A percentile compares a stretch with the other conserved stretches of the same genome.
phyloP scores from a whole-genome alignment of 495 filamentous ascomycete species.

The Penicillium pulvis region DNA sequence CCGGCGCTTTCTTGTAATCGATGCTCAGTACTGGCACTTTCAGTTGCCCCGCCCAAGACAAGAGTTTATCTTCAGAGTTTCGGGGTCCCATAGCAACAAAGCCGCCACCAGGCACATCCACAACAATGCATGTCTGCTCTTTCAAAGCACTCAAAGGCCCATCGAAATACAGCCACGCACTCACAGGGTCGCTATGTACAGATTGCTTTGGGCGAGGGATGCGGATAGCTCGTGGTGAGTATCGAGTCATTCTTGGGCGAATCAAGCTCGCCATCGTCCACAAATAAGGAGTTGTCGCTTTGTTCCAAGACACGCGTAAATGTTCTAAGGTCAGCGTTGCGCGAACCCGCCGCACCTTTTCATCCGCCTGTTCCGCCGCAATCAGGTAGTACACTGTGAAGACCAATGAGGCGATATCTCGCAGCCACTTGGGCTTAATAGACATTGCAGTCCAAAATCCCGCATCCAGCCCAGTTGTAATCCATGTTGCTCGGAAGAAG shows the following conservation, averaged over 20 bases:
- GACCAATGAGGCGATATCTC: conserved; percentile 77
- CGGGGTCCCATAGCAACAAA: conserved; percentile 95
- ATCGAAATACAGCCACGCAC: conserved; percentile 93
- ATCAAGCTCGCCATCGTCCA: conserved; percentile 66
- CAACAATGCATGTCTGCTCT: conserved; percentile 75
- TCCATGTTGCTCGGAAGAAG: conserved; percentile 98
- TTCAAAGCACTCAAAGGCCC: conserved; percentile 76
- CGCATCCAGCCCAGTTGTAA: conserved; percentile 90
- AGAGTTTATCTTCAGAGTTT: conserved; percentile 87
- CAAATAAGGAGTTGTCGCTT: conserved; percentile 82
- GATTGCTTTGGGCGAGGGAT: conserved; percentile 79
- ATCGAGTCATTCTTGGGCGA: conserved; percentile 76
- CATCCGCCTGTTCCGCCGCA: conserved; percentile 90
- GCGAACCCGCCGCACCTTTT: conserved; percentile 92
- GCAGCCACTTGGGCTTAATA: conserved; percentile 76
- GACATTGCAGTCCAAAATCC: conserved; percentile 99
- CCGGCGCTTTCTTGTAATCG: conserved; percentile 93
- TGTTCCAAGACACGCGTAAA: conserved; percentile 93
- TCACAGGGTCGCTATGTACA: conserved; percentile 77
- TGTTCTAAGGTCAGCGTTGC: conserved; percentile 88
- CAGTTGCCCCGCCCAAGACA: conserved; percentile 84
- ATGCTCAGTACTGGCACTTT: conserved; percentile 85
- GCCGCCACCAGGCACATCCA: conserved; percentile 93
- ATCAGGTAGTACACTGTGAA: conserved; percentile 90
- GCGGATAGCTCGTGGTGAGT: conserved; percentile 75